A percentile compares a stretch with the other conserved stretches of the same genome.
Evolutionary conservation across 2,329 filamentous ascomycete genomes (phyloP).

Genomic region (Fusarium nelsonii): DNA sequence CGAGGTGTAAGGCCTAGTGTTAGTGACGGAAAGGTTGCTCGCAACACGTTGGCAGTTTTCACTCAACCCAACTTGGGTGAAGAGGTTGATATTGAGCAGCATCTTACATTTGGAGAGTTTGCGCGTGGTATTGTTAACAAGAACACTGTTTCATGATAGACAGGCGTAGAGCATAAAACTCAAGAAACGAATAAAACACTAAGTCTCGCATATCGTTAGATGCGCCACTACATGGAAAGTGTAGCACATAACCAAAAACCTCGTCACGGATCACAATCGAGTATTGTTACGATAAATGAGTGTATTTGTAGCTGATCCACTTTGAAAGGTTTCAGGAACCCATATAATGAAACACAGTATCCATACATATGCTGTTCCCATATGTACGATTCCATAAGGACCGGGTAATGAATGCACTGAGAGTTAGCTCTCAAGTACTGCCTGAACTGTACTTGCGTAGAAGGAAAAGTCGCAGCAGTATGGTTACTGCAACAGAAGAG

Average conservation of each 20-base stretch:
- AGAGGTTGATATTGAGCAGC: conserved; percentile 76
- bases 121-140: conserved; percentile 71
- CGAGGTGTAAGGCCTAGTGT: conserved; percentile 74
- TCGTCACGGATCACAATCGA: no score
- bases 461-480: background rate
- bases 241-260: background rate
- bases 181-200: background rate
- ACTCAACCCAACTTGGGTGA: conserved; percentile 94
- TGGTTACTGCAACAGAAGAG: conserved; percentile 6
- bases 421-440: background rate
- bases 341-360: background rate
- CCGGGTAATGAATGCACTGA: background rate
- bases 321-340: background rate
- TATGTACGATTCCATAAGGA: background rate
- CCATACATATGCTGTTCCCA: background rate
- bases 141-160: conserved; percentile 63
- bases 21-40: conserved; percentile 68
- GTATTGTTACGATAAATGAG: background rate
- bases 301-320: background rate
- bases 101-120: conserved; percentile 81
- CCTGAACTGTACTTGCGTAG: background rate
- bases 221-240: background rate
- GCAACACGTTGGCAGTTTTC: conserved; percentile 95
- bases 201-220: background rate
- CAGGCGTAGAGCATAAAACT: background rate